phyloP scores from a whole-genome alignment of 352 stramenopile species.

The Globisporangium splendens region DNA sequence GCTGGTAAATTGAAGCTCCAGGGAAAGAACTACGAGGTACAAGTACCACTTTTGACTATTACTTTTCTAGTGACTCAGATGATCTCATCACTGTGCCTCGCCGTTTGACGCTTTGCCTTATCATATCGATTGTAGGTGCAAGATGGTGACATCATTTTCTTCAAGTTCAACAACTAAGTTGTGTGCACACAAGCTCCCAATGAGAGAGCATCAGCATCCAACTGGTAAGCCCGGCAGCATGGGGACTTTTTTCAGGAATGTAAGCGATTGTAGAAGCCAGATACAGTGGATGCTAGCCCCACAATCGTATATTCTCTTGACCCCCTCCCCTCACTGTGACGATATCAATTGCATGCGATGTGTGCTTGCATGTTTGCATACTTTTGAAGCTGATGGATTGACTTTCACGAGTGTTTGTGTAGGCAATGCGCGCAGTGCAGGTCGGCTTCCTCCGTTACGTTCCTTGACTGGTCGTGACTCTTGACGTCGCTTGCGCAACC shows the following conservation, averaged over 20 bases:
- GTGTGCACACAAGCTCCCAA: not conserved
- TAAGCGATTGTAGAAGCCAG: too few species aligned
- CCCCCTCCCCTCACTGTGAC: too few species aligned
- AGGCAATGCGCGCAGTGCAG: too few species aligned
- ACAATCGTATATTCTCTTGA: too few species aligned
- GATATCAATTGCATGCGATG: too few species aligned
- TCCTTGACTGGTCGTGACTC: constrained; percentile 25
- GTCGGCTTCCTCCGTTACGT: not conserved
- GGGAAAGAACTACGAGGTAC: constrained; percentile 89
- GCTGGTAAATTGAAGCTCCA: constrained; percentile 87
- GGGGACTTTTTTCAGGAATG: too few species aligned
- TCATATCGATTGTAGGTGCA: constrained; percentile 32
- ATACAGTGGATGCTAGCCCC: too few species aligned
- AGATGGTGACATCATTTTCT: constrained; percentile 89
- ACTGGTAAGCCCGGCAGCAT: not conserved
- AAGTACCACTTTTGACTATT: not conserved
- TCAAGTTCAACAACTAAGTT: constrained; percentile 92
- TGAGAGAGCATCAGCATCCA: not conserved
- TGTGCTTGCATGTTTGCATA: not conserved
- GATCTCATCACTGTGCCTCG: not conserved
- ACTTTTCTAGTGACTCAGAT: not conserved
- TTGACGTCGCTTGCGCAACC: constrained; percentile 15
- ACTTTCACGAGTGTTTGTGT: not conserved
- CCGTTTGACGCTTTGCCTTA: not conserved
- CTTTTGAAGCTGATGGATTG: not conserved